phyloP scores from a whole-genome alignment of 768 basidiomycete species.

The Auricularia sp. region DNA sequence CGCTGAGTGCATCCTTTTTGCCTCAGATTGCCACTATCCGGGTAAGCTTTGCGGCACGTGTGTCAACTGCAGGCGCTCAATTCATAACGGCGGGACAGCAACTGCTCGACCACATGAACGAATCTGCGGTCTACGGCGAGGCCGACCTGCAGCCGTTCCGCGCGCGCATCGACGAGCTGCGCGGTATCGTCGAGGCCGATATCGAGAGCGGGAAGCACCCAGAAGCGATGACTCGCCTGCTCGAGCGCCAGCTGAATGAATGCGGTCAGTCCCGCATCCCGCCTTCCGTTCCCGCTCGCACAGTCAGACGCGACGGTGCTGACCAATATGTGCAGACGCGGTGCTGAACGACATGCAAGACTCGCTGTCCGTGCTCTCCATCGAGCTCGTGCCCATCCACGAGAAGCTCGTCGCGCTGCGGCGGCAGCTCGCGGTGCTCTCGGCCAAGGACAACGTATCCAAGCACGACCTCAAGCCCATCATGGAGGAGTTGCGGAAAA shows the following conservation, averaged over 20 bases:
- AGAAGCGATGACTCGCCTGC: constrained; percentile 74
- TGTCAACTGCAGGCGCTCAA: too few relatives aligned
- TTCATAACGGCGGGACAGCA: constrained; percentile 40
- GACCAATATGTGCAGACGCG: constrained; percentile 38
- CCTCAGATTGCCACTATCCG: constrained; percentile 73
- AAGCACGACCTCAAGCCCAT: constrained; percentile 84
- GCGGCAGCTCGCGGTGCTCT: constrained; percentile 78
- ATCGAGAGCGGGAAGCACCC: constrained; percentile 74
- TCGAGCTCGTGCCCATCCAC: constrained; percentile 85
- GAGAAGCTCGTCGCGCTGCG: constrained; percentile 80
- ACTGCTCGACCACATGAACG: constrained; percentile 92
- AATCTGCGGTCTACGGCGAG: constrained; percentile 90
- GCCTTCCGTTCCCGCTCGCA: background rate
- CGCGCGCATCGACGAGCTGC: constrained; percentile 67
- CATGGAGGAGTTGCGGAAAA: constrained; percentile 85
- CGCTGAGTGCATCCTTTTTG: background rate
- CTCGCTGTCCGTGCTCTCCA: constrained; percentile 76
- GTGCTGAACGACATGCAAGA: constrained; percentile 71
- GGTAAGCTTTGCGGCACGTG: constrained; percentile 42
- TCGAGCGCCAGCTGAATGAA: constrained; percentile 84
- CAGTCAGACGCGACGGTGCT: background rate
- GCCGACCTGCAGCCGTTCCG: constrained; percentile 83
- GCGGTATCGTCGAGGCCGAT: constrained; percentile 78
- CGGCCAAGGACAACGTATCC: constrained; percentile 75
- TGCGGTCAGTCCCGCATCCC: constrained; percentile 52